A percentile compares a stretch with the other conserved stretches of the same genome.
Conservation (phyloP, 139 green algal species). For the Choricystis sp. region DNA sequence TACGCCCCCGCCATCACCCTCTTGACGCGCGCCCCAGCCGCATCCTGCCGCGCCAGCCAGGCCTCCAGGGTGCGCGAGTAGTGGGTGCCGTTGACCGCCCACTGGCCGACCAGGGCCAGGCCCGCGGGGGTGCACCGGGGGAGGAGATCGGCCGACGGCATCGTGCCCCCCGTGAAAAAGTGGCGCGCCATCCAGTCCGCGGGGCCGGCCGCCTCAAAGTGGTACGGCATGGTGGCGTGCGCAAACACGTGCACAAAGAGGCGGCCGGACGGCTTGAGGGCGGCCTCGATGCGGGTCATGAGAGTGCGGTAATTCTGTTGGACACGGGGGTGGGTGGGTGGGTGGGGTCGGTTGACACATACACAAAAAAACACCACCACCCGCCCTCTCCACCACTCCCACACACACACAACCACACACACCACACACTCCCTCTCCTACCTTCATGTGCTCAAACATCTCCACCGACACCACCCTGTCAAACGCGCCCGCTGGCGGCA, state of each 20-base stretch:
- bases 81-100: constrained; percentile 77
- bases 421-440: no score
- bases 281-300: constrained; percentile 41
- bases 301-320: constrained; percentile 61
- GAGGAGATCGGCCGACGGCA: constrained; percentile 75
- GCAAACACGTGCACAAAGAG: constrained; percentile 92
- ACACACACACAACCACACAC: no score
- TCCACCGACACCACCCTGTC: constrained; percentile 89
- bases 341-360: no score
- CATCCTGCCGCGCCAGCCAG: constrained; percentile 72
- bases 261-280: constrained; percentile 58
- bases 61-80: constrained; percentile 71
- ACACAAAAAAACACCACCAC: no score
- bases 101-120: constrained; percentile 41
- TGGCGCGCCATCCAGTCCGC: constrained; percentile 90
- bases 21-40: constrained; percentile 12
- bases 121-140: constrained; percentile 65
- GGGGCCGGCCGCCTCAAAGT: constrained; percentile 68
- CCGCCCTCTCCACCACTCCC: no score
- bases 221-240: constrained; percentile 63
- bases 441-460: constrained; percentile 95
- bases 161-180: constrained; percentile 92
- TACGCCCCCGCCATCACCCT: constrained; percentile 45
- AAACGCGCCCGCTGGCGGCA: constrained; percentile 27
- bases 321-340: no score